A percentile compares a stretch with the other conserved stretches of the same genome.
phyloP scores from a whole-genome alignment of 805 yeast genomes.

The Sugiyamaella marilandica region DNA sequence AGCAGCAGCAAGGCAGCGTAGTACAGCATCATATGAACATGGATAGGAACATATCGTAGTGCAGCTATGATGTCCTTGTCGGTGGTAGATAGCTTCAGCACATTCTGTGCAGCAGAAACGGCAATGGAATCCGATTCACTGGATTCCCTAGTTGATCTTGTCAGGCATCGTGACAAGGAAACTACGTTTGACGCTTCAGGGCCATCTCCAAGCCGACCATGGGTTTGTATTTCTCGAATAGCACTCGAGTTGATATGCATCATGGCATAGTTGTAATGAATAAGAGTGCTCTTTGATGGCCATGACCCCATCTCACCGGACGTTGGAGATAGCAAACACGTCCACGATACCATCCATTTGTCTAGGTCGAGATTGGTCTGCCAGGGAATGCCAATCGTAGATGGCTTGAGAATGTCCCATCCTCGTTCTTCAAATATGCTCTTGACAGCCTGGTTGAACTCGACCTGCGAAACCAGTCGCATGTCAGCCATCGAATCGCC shows the following conservation, averaged over 20 bases:
- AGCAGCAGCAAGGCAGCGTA: conserved; percentile 57
- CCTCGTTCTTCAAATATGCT: conserved; percentile 55
- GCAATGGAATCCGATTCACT: conserved; percentile 38
- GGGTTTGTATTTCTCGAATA: conserved; percentile 32
- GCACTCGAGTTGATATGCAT: conserved; percentile 55
- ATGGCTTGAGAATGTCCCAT: conserved; percentile 57
- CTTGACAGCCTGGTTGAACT: conserved; percentile 60
- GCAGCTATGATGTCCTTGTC: conserved; percentile 56
- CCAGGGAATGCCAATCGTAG: conserved; percentile 63
- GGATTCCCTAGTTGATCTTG: conserved; percentile 3
- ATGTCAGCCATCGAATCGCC: conserved; percentile 36
- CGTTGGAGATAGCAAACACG: conserved; percentile 59
- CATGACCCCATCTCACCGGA: conserved; percentile 46
- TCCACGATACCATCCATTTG: conserved; percentile 80
- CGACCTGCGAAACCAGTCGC: conserved; percentile 63
- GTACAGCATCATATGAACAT: conserved; percentile 65
- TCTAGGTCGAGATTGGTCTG: conserved; percentile 62
- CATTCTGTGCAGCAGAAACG: conserved; percentile 57
- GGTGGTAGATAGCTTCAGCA: conserved; percentile 51
- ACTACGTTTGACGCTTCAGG: not conserved
- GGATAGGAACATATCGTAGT: conserved; percentile 63
- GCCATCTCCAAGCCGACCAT: conserved; percentile 5
- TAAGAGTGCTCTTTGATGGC: conserved; percentile 65
- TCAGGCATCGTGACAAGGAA: not conserved
- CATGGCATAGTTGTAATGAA: conserved; percentile 69